Base-by-base conservation (phyloP, 805 yeast genomes). In the Candida maesae region DNA sequence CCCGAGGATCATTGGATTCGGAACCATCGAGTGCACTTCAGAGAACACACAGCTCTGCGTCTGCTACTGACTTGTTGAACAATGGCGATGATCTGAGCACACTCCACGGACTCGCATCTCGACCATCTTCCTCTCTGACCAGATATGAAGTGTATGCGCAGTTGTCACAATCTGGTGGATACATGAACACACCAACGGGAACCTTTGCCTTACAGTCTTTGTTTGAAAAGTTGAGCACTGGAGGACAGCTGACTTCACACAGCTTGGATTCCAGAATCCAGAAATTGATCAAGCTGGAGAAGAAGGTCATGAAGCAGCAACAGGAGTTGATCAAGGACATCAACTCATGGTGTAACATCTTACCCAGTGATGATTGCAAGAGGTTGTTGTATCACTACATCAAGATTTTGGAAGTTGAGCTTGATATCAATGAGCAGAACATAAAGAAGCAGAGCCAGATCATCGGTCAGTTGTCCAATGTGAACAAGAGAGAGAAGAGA, bases 401-500 rank as follows among this genome's bases (percentile, higher is more conserved):
- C 33, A 60, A 63, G 37, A 57, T 73, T 9, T 46, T 70, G 3
- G 64, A 63, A 29, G 38, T 56, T 17, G 76, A 74, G 52, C 49
- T 63, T 14, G 64, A 65, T 13, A 47, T 62, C 4, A 53, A 60
- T 21, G 67, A 65, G 14, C 61, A 58, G n/a, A 38, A 66, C 25
- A 58, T 66, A 15, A 70, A 74, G 40, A 70, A 67, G 47, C 59
- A 72, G 45, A 75, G 71, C 35, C 64, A 55, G 36, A 58, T 76
- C 26, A 68, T 66, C 43, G 51, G 67, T 13, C 72, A 72, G 40
- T 55, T 78, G 36, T 58, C 59, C 9, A 71, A 68, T 37, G 74
- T 78, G 6, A 61, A 70, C 30, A 70, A 72, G 46, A 61, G 83
- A 42, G 84, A 78, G 55, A 61, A 56, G 42, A 73, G 76, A 50